Evolutionary conservation across 495 filamentous ascomycete species (phyloP).

Genomic region (Monascus purpureus): DNA sequence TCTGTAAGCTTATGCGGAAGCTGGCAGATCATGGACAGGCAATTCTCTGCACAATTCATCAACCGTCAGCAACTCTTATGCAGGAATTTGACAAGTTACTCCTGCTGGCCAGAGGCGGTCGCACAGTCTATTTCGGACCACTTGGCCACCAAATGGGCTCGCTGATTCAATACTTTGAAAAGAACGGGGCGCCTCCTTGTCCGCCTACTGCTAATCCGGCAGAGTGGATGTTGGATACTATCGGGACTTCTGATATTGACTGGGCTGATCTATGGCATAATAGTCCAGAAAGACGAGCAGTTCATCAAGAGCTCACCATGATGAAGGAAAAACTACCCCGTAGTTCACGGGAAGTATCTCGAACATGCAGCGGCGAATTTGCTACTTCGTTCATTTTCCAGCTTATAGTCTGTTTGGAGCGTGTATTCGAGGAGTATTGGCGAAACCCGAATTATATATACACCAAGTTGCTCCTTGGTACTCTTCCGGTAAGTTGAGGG

Average conservation of each 20-base stretch:
- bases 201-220: conserved; percentile 64
- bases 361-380: conserved; percentile 29
- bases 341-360: conserved; percentile 23
- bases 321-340: conserved; percentile 41
- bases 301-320: conserved; percentile 50
- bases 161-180: conserved; percentile 64
- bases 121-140: conserved; percentile 74
- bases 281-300: conserved; percentile 48
- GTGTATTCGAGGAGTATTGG: conserved; percentile 85
- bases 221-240: conserved; percentile 89
- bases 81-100: conserved; percentile 79
- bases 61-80: conserved; percentile 82
- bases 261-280: conserved; percentile 69
- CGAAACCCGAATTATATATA: conserved; percentile 78
- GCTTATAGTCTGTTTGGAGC: conserved; percentile 29
- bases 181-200: conserved; percentile 56
- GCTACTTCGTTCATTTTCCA: conserved; percentile 38
- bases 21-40: conserved; percentile 74
- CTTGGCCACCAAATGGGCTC: conserved; percentile 60
- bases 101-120: conserved; percentile 66
- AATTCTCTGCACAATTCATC: conserved; percentile 87
- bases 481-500: conserved; percentile 20
- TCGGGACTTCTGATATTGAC: conserved; percentile 67
- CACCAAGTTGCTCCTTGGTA: conserved; percentile 47
- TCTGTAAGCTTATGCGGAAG: conserved; percentile 64